Conservation (phyloP, 2,329 filamentous ascomycete species). For the Aspergillus hiratsukae region DNA sequence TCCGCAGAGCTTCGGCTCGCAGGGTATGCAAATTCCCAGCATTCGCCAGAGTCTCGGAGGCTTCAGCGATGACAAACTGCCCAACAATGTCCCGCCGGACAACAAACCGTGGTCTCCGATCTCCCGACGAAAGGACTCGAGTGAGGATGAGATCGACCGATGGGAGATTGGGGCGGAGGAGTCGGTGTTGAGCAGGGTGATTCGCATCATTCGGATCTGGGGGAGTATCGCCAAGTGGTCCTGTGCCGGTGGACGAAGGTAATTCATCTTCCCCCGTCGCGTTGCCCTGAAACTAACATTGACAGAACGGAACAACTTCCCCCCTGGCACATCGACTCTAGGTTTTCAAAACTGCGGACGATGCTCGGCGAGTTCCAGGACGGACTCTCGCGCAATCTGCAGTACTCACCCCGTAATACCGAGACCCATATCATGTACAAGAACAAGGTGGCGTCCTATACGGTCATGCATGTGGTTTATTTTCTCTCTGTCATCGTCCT, state of each 20-base stretch:
- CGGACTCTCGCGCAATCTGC: slow-evolving; percentile 48
- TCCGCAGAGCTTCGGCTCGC: slow-evolving; percentile 37
- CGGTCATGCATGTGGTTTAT: slow-evolving; percentile 52
- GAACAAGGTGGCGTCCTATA: slow-evolving; percentile 50
- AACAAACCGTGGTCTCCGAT: slow-evolving; percentile 37
- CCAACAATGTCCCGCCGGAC: slow-evolving; percentile 29
- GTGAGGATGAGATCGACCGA: slow-evolving; percentile 43
- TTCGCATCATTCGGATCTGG: slow-evolving; percentile 53
- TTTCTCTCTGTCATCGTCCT: slow-evolving; percentile 53
- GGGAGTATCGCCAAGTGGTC: slow-evolving; percentile 55
- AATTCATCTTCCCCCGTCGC: slow-evolving; percentile 5
- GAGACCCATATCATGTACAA: slow-evolving; percentile 51
- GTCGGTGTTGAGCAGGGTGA: slow-evolving; percentile 51
- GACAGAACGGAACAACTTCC: slow-evolving; percentile 44
- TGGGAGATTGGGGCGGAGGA: slow-evolving; percentile 53
- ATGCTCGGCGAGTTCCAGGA: slow-evolving; percentile 49
- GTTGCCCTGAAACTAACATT: not conserved
- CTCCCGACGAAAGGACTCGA: slow-evolving; percentile 35
- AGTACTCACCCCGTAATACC: slow-evolving; percentile 49
- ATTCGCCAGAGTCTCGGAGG: slow-evolving; percentile 38
- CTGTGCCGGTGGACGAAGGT: slow-evolving; percentile 52
- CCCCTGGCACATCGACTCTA: slow-evolving; percentile 51
- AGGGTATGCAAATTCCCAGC: slow-evolving; percentile 40
- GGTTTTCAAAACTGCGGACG: slow-evolving; percentile 44
- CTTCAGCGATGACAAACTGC: slow-evolving; percentile 36